phyloP scores from a whole-genome alignment of 345 rosid genomes.

The Brassica rapa region DNA sequence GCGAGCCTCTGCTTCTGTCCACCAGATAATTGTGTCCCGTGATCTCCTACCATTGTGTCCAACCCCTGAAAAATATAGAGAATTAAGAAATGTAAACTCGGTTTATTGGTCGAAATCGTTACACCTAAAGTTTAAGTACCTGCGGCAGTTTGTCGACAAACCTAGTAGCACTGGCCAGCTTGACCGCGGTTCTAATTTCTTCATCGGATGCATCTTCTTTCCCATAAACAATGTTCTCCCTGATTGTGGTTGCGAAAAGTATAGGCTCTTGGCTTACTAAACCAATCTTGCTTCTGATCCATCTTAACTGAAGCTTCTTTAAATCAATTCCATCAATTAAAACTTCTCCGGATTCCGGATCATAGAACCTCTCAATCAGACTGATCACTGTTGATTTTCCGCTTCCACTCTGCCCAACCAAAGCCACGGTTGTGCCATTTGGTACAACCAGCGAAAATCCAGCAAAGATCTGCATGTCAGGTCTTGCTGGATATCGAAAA shows the following conservation, averaged over 20 bases:
- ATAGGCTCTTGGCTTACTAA: neutral
- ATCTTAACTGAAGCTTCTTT: neutral
- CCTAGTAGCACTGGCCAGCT: no score
- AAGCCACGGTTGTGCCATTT: neutral
- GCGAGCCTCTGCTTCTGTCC: slow-evolving; percentile 95
- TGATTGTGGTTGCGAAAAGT: no score
- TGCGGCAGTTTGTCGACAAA: no score
- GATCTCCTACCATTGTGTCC: slow-evolving; percentile 87
- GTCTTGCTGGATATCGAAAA: neutral
- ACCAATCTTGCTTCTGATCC: neutral
- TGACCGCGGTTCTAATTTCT: no score
- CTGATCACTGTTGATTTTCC: neutral
- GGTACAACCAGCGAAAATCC: neutral
- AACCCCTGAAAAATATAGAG: slow-evolving; percentile 51
- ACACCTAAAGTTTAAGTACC: no score
- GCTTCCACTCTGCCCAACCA: neutral
- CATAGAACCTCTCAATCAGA: neutral
- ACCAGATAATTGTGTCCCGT: slow-evolving; percentile 79
- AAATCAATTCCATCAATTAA: neutral
- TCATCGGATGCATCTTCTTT: no score
- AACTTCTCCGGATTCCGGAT: neutral
- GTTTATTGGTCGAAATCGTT: no score
- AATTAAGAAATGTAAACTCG: no score
- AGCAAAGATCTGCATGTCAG: neutral
- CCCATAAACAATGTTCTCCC: no score